A percentile compares a stretch with the other conserved stretches of the same genome.
Evolutionary conservation across 2,329 filamentous ascomycete species (phyloP).

Genomic region (Leptographium flavum): DNA sequence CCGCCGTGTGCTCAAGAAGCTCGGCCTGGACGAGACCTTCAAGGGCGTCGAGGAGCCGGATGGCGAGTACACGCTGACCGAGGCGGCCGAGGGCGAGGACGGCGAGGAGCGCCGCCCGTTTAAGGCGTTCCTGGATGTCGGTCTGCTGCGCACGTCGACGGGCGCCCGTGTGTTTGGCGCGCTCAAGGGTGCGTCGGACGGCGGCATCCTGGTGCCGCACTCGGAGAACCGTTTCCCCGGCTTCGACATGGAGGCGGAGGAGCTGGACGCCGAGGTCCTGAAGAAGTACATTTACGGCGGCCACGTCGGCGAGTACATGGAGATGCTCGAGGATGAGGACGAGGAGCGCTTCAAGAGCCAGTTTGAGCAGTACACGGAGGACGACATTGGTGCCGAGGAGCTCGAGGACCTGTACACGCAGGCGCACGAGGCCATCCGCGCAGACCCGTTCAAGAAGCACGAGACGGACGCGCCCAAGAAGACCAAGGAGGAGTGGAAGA

Average conservation of each 20-base stretch:
- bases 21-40: conserved; percentile 87
- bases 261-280: conserved; percentile 91
- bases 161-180: conserved; percentile 98
- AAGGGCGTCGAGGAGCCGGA: conserved; percentile 91
- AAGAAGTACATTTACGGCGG: conserved; percentile 99
- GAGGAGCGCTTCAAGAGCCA: conserved; percentile 99
- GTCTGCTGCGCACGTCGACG: conserved; percentile 91
- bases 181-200: conserved; percentile 99
- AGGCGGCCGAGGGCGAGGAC: conserved; percentile 81
- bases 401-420: conserved; percentile 94
- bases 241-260: conserved; percentile 93
- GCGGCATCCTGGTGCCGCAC: conserved; percentile 93
- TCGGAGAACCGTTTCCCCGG: conserved; percentile 99
- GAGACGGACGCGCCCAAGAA: conserved; percentile 68
- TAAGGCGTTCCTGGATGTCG: conserved; percentile 98
- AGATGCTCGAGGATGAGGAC: conserved; percentile 97
- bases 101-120: conserved; percentile 84
- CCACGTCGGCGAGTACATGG: conserved; percentile 99
- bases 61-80: conserved; percentile 91
- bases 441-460: conserved; percentile 94
- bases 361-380: conserved; percentile 96
- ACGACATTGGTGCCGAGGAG: conserved; percentile 89
- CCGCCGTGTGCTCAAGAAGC: conserved; percentile 93
- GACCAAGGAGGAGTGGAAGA: conserved; percentile 94
- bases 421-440: conserved; percentile 92